Percentiles rank a stretch among this genome's conserved stretches.
phyloP scores from a whole-genome alignment of 1,284 basidiomycete species.

The Crocinoboletus sp. region DNA sequence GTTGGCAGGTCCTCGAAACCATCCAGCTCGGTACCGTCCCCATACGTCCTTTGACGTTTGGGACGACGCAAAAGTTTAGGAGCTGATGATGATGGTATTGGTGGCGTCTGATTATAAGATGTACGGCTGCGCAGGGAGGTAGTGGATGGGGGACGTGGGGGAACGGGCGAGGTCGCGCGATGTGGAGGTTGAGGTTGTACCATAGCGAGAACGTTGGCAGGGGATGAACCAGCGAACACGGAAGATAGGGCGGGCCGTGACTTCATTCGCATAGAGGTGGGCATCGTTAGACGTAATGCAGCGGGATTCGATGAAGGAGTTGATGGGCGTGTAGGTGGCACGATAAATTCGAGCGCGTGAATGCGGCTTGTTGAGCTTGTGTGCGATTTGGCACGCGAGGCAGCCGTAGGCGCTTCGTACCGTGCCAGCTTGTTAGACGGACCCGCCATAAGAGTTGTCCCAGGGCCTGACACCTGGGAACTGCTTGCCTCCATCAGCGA shows the following conservation, averaged over 20 bases:
- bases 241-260: conserved; percentile 67
- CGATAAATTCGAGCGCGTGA: conserved; percentile 53
- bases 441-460: conserved; percentile 34
- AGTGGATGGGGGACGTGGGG: conserved; percentile 51
- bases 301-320: conserved; percentile 72
- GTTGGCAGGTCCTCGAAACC: conserved; percentile 87
- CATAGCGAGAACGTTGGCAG: conserved; percentile 26
- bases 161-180: conserved; percentile 54
- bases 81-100: conserved; percentile 39
- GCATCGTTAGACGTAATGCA: conserved; percentile 81
- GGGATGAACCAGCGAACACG: conserved; percentile 53
- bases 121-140: conserved; percentile 34
- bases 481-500: conserved; percentile 60
- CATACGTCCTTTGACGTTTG: conserved; percentile 69
- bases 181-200: conserved; percentile 23
- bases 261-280: conserved; percentile 69
- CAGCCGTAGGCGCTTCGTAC: conserved; percentile 75
- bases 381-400: conserved; percentile 70
- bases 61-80: conserved; percentile 71
- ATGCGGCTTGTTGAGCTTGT: conserved; percentile 58
- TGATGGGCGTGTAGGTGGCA: conserved; percentile 71
- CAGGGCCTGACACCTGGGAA: conserved; percentile 53
- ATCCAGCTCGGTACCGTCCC: conserved; percentile 93
- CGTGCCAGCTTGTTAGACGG: conserved; percentile 41
- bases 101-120: conserved; percentile 31